Base-by-base conservation (phyloP, 2,329 filamentous ascomycete species). In the Diaporthe ilicicola region DNA sequence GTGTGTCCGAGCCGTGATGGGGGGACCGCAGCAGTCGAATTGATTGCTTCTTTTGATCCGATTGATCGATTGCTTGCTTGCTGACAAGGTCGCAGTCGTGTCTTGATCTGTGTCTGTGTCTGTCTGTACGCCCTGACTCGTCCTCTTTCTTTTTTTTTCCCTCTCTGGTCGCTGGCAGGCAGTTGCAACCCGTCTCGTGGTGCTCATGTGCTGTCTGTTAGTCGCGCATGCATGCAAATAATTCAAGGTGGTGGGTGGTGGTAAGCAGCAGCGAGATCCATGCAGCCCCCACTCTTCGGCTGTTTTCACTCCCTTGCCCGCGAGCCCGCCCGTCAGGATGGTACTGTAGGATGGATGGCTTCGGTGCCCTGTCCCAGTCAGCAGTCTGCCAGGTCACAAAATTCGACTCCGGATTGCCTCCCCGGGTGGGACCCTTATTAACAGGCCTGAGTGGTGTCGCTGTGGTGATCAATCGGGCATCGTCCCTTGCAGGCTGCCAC, bases 221-320 rank as follows among this genome's bases (percentile, higher is more conserved):
- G 54, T 56, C 27, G 29, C 22, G n/a, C 13, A 7, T 29, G 13
- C n/a, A 10, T 27, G 55, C 15, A 8, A 37, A 32, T 32, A 62
- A 34, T 27, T 46, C 56, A 54, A 22, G 46, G 22, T 34, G 4
- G 9, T 34, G 32, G 32, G 9, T 9, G 9, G 27, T 17, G 27
- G 17, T 64, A n/a, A n/a, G 22, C 3, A 8, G 19, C n/a, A n/a
- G n/a, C n/a, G n/a, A 13, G 9, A 50, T 64, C 34, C 29, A 64
- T 64, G 59, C 59, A 64, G 59, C 42, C 56, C 56, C 56, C 56
- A 46, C 42, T 27, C 59, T 44, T 64, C 29, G 59, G 59, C 59
- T 37, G 42, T 32, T 62, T 39, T 34, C 59, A 17, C 56, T 32
- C 59, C 59, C 44, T 64, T 29, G 32, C 32, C 32, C 32, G 32